Evolutionary conservation across 1,284 basidiomycete species (phyloP).

Genomic region (Somion occarium): DNA sequence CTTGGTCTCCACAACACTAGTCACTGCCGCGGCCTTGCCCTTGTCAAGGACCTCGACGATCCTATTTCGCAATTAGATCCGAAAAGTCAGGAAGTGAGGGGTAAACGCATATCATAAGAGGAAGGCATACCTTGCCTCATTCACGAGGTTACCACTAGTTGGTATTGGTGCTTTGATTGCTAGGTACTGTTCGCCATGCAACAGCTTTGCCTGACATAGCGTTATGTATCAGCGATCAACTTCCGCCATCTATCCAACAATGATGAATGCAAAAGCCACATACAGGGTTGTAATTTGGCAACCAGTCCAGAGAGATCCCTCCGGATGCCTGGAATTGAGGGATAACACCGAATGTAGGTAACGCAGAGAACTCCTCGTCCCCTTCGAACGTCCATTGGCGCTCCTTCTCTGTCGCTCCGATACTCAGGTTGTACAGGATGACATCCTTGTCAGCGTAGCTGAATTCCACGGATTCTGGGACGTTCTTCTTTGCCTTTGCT

Average conservation of each 20-base stretch:
- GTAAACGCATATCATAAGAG: background rate
- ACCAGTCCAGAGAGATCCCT: slow-evolving; percentile 70
- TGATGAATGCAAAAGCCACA: slow-evolving; percentile 18
- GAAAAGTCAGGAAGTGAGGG: background rate
- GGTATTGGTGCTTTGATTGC: slow-evolving; percentile 87
- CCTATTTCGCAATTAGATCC: slow-evolving; percentile 38
- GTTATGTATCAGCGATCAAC: slow-evolving; percentile 3
- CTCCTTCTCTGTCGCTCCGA: slow-evolving; percentile 94
- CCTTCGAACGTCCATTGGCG: slow-evolving; percentile 91
- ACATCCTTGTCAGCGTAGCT: slow-evolving; percentile 87
- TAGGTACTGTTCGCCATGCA: slow-evolving; percentile 97
- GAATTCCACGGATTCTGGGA: slow-evolving; percentile 55
- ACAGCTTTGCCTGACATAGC: slow-evolving; percentile 74
- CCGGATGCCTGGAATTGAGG: slow-evolving; percentile 83
- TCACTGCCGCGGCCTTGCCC: slow-evolving; percentile 90
- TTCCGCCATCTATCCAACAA: background rate
- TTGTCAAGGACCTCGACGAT: slow-evolving; percentile 82
- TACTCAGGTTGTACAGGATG: slow-evolving; percentile 92
- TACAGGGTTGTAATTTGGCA: slow-evolving; percentile 94
- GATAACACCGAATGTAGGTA: slow-evolving; percentile 95
- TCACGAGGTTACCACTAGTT: slow-evolving; percentile 81
- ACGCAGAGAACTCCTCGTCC: slow-evolving; percentile 78
- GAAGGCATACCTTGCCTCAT: slow-evolving; percentile 56
- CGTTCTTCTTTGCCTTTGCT: slow-evolving; percentile 73
- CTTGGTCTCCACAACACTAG: slow-evolving; percentile 72